phyloP scores from a whole-genome alignment of 805 yeast genomes.

The Metschnikowia kofuensis region DNA sequence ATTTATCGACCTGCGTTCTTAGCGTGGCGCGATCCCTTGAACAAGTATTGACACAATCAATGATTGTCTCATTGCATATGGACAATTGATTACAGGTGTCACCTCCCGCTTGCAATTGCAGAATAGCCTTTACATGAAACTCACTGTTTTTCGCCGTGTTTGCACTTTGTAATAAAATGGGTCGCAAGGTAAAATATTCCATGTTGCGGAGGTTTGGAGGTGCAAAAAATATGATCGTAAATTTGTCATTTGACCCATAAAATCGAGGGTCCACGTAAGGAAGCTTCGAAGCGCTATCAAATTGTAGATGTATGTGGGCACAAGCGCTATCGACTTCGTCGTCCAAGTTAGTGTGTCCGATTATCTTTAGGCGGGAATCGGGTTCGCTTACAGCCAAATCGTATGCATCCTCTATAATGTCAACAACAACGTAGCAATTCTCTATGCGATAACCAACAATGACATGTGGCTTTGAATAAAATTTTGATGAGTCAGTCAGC shows the following conservation, averaged over 20 bases:
- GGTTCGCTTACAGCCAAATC: background rate
- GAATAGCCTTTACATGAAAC: slow-evolving; percentile 5
- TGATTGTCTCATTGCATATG: slow-evolving; percentile 26
- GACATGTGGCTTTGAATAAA: background rate
- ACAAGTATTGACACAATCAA: slow-evolving; percentile 35
- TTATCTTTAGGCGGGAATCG: slow-evolving; percentile 5
- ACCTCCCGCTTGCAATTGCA: background rate
- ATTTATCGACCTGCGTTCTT: background rate
- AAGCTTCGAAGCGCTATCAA: background rate
- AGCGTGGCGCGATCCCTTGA: slow-evolving; percentile 11
- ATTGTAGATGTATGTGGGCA: slow-evolving; percentile 4
- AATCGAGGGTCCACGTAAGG: slow-evolving; percentile 10
- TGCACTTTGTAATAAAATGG: slow-evolving; percentile 62
- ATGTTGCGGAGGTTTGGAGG: slow-evolving; percentile 70
- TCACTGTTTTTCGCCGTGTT: slow-evolving; percentile 8
- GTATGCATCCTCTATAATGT: background rate
- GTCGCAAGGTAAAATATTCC: slow-evolving; percentile 75
- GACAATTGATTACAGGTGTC: slow-evolving; percentile 7
- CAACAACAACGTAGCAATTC: slow-evolving; percentile 23
- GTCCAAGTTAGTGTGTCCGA: slow-evolving; percentile 3
- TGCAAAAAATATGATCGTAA: slow-evolving; percentile 43
- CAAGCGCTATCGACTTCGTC: background rate
- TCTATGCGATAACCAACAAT: slow-evolving; percentile 27
- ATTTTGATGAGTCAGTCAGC: slow-evolving; percentile 10
- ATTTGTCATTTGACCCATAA: slow-evolving; percentile 1